A percentile compares a stretch with the other conserved stretches of the same genome.
Evolutionary conservation across 2,329 filamentous ascomycete genomes (phyloP).

Genomic region (Botryotinia convoluta): DNA sequence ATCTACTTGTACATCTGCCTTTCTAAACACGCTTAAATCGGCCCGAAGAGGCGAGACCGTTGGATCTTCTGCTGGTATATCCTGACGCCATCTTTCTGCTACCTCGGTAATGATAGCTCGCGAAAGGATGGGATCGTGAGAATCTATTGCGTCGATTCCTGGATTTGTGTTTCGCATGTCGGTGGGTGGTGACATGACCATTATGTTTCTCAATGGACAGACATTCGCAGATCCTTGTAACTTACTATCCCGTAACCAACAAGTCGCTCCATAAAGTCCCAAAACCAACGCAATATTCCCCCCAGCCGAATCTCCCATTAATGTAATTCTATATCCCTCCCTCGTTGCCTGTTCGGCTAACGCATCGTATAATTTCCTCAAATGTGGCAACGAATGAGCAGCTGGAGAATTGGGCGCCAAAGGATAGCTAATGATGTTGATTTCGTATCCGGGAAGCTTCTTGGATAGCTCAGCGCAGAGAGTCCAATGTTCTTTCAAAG

Average conservation of each 20-base stretch:
- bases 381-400: background rate
- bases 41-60: conserved; percentile 27
- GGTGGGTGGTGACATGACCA: conserved; percentile 27
- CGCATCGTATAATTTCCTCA: background rate
- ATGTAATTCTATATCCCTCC: background rate
- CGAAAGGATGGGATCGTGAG: conserved; percentile 25
- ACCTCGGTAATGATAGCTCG: conserved; percentile 24
- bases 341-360: background rate
- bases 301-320: conserved; percentile 15
- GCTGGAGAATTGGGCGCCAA: background rate
- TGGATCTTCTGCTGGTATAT: conserved; percentile 22
- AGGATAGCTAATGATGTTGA: background rate
- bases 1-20: conserved; percentile 27
- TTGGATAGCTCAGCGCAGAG: background rate
- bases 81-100: conserved; percentile 24
- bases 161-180: conserved; percentile 28
- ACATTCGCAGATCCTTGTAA: background rate
- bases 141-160: conserved; percentile 24
- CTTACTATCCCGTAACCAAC: background rate
- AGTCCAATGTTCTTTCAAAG: background rate
- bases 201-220: conserved; percentile 23
- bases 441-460: background rate
- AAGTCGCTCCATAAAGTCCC: background rate
- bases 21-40: conserved; percentile 23
- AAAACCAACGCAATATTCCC: conserved; percentile 3